phyloP scores from a whole-genome alignment of 1,139 yeast species.

The Nakaseomyces bracarensis region DNA sequence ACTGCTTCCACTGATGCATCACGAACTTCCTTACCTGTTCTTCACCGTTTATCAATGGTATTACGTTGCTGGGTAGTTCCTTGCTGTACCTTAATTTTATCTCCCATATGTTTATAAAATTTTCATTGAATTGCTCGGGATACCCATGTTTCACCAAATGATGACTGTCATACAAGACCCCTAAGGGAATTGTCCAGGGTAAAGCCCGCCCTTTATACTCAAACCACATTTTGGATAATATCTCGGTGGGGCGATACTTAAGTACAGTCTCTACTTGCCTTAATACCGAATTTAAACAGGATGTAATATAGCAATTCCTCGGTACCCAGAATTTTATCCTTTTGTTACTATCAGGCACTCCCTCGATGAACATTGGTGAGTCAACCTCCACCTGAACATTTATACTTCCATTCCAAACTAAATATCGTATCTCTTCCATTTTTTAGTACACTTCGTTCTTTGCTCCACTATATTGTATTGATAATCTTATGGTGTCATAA shows the following conservation, averaged over 20 bases:
- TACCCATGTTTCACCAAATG: constrained; percentile 9
- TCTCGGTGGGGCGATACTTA: constrained; percentile 27
- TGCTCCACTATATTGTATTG: too few relatives aligned
- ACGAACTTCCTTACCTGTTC: constrained; percentile 45
- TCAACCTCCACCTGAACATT: constrained; percentile 34
- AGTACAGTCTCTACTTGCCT: constrained; percentile 39
- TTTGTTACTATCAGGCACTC: constrained; percentile 8
- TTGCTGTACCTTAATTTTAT: constrained; percentile 38
- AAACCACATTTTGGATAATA: constrained; percentile 48
- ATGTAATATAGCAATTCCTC: constrained; percentile 55
- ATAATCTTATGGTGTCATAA: too few relatives aligned
- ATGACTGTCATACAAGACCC: constrained; percentile 49
- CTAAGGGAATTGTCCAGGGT: constrained; percentile 75
- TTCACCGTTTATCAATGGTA: constrained; percentile 37
- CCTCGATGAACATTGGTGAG: constrained; percentile 16
- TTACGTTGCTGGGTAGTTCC: constrained; percentile 46
- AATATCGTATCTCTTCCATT: constrained; percentile 31
- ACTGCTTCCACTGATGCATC: constrained; percentile 73
- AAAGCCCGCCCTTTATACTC: constrained; percentile 57
- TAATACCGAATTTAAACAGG: constrained; percentile 38
- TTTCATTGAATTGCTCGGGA: constrained; percentile 10
- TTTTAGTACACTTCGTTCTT: too few relatives aligned
- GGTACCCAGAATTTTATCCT: constrained; percentile 20
- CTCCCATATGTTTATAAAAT: constrained; percentile 40
- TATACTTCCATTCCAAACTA: constrained; percentile 50